Evolutionary conservation across 495 filamentous ascomycete species (phyloP), one percentile per base, ranked within the genome.

Genomic region (Apodospora peruviana): DNA sequence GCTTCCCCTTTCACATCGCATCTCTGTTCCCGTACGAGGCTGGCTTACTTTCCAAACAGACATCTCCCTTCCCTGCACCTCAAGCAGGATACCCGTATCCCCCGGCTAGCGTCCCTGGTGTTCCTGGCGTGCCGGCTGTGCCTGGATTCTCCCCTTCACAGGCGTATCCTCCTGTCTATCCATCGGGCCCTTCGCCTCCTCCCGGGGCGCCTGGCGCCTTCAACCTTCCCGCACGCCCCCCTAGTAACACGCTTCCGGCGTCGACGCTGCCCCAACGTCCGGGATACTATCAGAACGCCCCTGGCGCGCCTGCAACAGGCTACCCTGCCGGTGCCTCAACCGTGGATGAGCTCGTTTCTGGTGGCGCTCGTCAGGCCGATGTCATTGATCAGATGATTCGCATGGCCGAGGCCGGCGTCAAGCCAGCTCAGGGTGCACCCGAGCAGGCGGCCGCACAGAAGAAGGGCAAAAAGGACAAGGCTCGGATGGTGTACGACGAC

Each of bases 401-500:
- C 35, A 78, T 78, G 74, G 77, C 75, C 4, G 76, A 79, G 59
- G 73, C 75, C 12, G 75, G 76, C 29, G 77, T 78, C 54, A 76
- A 70, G 51, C 76, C 75, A 18, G 65, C 67, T 5, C 73, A 72
- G 61, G 61, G 58, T 19, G 64, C 60, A 48, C 68, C 45, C 47
- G 70, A 43, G 45, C 71, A 48, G 51, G 71, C 46, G 50, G 69
- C 53, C 32, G 68, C 59, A 1, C 78, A 87, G 61, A 86, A 87
- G 70, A 86, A 84, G 70, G 75, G 77, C 36, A 80, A 81, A 69
- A 83, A 82, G 60, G 82, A 86, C 36, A 87, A 87, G 72, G 73
- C 65, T 42, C 82, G 83, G 60, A 79, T 95, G 78, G 72, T 93
- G 4, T 93, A 90, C 68, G 82, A 79, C 36, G 85, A 90, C 61